Evolutionary conservation across 352 stramenopile genomes (phyloP).

Genomic region (Phytopythium chamaehyphon): DNA sequence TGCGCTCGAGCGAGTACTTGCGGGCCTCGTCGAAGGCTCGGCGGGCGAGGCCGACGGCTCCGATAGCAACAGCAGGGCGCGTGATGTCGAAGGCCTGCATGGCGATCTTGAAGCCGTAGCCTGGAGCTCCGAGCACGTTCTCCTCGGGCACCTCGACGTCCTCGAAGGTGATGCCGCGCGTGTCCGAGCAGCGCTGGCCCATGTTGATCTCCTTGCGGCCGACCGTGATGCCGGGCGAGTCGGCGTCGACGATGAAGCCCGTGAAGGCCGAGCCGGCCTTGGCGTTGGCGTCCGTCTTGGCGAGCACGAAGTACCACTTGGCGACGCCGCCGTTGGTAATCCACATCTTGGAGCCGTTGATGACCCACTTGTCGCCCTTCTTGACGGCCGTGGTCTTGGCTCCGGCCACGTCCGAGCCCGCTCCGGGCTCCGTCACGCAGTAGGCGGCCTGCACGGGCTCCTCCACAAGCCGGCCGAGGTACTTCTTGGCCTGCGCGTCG

Average conservation of each 20-base stretch:
- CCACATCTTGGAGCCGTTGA: constrained; percentile 94
- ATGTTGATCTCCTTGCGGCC: constrained; percentile 91
- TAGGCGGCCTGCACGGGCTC: constrained; percentile 83
- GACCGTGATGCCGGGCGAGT: constrained; percentile 82
- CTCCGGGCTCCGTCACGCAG: constrained; percentile 89
- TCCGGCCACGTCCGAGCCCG: constrained; percentile 85
- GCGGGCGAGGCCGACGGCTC: constrained; percentile 79
- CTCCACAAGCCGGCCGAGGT: constrained; percentile 79
- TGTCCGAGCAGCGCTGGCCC: constrained; percentile 89
- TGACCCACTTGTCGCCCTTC: constrained; percentile 91
- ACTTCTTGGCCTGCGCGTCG: constrained; percentile 84
- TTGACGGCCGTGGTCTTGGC: constrained; percentile 91
- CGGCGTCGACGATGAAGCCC: constrained; percentile 87
- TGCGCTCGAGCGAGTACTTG: constrained; percentile 83
- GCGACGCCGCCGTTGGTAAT: constrained; percentile 92
- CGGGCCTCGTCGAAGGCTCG: constrained; percentile 87
- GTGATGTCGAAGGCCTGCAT: constrained; percentile 93
- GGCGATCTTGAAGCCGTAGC: constrained; percentile 91
- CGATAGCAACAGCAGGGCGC: constrained; percentile 82
- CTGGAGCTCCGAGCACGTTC: constrained; percentile 83
- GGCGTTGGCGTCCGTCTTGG: constrained; percentile 81
- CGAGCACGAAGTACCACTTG: constrained; percentile 90
- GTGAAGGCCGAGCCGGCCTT: constrained; percentile 84
- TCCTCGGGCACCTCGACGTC: constrained; percentile 85
- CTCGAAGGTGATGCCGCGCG: constrained; percentile 88